Percentiles rank a stretch among this genome's conserved stretches.
Conservation (phyloP, 805 yeast species). For the Myxozyma lipomycoides region DNA sequence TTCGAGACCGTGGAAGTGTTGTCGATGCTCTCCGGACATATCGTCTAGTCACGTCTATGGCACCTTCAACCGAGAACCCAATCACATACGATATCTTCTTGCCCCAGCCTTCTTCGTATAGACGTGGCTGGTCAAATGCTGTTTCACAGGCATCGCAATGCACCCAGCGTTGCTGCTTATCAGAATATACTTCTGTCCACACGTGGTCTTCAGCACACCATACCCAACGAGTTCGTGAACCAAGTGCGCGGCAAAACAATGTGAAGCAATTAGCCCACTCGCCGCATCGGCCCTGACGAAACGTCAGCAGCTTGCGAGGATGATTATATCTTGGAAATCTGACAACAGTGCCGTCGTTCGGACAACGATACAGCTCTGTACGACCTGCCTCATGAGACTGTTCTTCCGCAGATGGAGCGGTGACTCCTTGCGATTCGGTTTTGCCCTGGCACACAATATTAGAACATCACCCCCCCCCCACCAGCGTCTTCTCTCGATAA, state of each 20-base stretch:
- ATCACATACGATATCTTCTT: slow-evolving; percentile 86
- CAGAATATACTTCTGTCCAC: slow-evolving; percentile 88
- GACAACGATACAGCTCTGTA: slow-evolving; percentile 65
- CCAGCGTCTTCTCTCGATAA: too few relatives aligned
- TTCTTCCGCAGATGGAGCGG: slow-evolving; percentile 47
- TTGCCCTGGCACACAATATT: slow-evolving; percentile 32
- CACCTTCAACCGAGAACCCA: slow-evolving; percentile 58
- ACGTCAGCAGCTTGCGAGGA: slow-evolving; percentile 56
- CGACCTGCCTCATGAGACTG: slow-evolving; percentile 48
- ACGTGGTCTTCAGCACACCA: slow-evolving; percentile 95
- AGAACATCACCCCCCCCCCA: too few relatives aligned
- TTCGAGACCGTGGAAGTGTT: slow-evolving; percentile 46
- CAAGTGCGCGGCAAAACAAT: slow-evolving; percentile 63
- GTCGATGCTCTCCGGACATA: slow-evolving; percentile 51
- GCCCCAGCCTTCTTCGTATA: slow-evolving; percentile 85
- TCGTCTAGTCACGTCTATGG: slow-evolving; percentile 64
- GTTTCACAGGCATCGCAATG: slow-evolving; percentile 85
- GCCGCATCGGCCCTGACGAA: slow-evolving; percentile 81
- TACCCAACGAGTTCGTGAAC: slow-evolving; percentile 61
- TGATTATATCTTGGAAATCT: slow-evolving; percentile 77
- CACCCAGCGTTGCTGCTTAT: slow-evolving; percentile 62
- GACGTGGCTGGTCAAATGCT: slow-evolving; percentile 72
- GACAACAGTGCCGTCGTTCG: slow-evolving; percentile 44
- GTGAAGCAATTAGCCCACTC: slow-evolving; percentile 91
- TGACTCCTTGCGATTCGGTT: slow-evolving; percentile 41